Evolutionary conservation across 2,329 filamentous ascomycete genomes (phyloP).

Genomic region (Samsoniella hepiali): DNA sequence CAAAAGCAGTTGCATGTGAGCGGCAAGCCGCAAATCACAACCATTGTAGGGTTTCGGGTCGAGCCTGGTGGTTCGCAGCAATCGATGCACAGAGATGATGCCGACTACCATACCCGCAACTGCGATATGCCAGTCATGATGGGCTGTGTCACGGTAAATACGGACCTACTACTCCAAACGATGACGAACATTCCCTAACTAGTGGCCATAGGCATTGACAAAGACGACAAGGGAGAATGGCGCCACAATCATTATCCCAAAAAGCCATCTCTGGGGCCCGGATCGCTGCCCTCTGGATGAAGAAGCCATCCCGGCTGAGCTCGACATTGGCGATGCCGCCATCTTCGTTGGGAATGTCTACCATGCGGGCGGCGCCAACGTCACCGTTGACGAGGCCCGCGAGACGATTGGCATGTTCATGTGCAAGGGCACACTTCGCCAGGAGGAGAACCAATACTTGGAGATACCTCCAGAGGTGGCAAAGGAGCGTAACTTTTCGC

Average conservation of each 20-base stretch:
- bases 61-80: slow-evolving; percentile 40
- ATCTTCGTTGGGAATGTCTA: slow-evolving; percentile 40
- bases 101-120: slow-evolving; percentile 30
- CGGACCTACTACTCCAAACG: not conserved
- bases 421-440: slow-evolving; percentile 33
- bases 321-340: slow-evolving; percentile 39
- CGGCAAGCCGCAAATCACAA: slow-evolving; percentile 36
- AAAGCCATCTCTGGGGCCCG: slow-evolving; percentile 39
- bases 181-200: not conserved
- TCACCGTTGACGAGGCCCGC: slow-evolving; percentile 29
- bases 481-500: slow-evolving; percentile 30
- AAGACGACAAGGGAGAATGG: slow-evolving; percentile 41
- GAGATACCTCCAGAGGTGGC: slow-evolving; percentile 30
- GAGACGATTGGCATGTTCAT: slow-evolving; percentile 35
- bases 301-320: slow-evolving; percentile 38
- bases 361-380: slow-evolving; percentile 40
- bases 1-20: slow-evolving; percentile 30
- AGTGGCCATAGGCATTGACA: slow-evolving; percentile 29
- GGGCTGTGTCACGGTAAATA: slow-evolving; percentile 32
- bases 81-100: slow-evolving; percentile 37
- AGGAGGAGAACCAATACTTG: slow-evolving; percentile 35
- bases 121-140: slow-evolving; percentile 37
- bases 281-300: slow-evolving; percentile 35
- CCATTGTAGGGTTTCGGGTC: slow-evolving; percentile 37
- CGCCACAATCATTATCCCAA: slow-evolving; percentile 39